Percentiles rank a stretch among this genome's conserved stretches.
phyloP scores from a whole-genome alignment of 805 yeast species.

The Starmerella sp. region DNA sequence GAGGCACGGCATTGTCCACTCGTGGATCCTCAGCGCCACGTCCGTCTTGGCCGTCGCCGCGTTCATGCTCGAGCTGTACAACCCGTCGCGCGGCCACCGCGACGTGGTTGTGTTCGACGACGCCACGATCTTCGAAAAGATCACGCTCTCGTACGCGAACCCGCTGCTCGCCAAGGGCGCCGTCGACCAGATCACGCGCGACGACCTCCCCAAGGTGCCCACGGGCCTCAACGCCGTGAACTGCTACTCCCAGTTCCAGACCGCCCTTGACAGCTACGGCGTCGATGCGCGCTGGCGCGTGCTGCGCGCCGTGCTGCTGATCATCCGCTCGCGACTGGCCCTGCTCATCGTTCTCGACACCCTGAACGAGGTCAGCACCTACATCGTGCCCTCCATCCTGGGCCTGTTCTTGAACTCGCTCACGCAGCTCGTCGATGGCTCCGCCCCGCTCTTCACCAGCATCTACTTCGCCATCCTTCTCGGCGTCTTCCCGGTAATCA shows the following conservation, averaged over 20 bases:
- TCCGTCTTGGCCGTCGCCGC: constrained; percentile 5
- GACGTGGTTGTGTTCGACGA: constrained; percentile 13
- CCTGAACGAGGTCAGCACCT: constrained; percentile 11
- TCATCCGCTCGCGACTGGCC: constrained; percentile 3
- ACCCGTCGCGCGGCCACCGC: neutral
- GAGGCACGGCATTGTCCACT: neutral
- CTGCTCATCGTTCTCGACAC: constrained; percentile 12
- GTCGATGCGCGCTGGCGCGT: constrained; percentile 14
- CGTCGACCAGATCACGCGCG: constrained; percentile 8
- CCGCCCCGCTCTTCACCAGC: constrained; percentile 16
- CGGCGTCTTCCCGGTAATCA: constrained; percentile 20
- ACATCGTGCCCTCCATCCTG: constrained; percentile 17
- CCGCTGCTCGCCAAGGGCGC: constrained; percentile 16
- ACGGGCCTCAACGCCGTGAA: constrained; percentile 17
- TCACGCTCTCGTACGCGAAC: constrained; percentile 17
- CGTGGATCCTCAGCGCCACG: neutral
- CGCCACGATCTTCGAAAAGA: constrained; percentile 18
- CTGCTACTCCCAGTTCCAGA: constrained; percentile 12
- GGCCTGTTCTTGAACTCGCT: constrained; percentile 19
- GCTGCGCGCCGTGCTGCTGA: constrained; percentile 8
- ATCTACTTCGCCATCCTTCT: constrained; percentile 19
- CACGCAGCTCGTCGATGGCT: constrained; percentile 9
- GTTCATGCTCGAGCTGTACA: constrained; percentile 12
- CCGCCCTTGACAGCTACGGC: constrained; percentile 3
- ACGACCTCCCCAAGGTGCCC: constrained; percentile 22